phyloP scores from a whole-genome alignment of 495 filamentous ascomycete species.

The Podospora tetraspora region DNA sequence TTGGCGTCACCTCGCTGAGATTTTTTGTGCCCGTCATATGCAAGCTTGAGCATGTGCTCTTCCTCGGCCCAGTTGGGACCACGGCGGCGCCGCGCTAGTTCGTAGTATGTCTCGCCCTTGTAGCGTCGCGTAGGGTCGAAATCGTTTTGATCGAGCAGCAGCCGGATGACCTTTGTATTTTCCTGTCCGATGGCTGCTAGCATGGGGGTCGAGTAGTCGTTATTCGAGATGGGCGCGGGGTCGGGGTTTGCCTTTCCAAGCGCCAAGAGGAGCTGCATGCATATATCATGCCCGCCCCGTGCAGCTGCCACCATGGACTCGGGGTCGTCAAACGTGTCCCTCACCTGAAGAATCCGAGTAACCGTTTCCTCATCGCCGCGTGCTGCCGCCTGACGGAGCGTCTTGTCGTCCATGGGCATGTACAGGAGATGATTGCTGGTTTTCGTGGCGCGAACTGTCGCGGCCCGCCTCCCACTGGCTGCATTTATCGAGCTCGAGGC shows the following conservation, averaged over 20 bases:
- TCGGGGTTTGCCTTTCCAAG: slow-evolving; percentile 75
- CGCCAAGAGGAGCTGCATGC: slow-evolving; percentile 78
- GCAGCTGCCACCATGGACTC: slow-evolving; percentile 85
- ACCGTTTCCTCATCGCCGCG: slow-evolving; percentile 79
- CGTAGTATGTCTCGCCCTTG: slow-evolving; percentile 71
- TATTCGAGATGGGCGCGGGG: slow-evolving; percentile 54
- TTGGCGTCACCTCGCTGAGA: slow-evolving; percentile 38
- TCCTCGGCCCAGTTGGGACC: slow-evolving; percentile 90
- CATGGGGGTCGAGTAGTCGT: slow-evolving; percentile 79
- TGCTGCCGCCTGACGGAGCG: slow-evolving; percentile 71
- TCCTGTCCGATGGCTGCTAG: slow-evolving; percentile 89
- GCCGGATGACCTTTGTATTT: slow-evolving; percentile 71
- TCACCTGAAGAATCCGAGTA: slow-evolving; percentile 71
- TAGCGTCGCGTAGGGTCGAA: slow-evolving; percentile 73
- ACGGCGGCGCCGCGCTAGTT: slow-evolving; percentile 73
- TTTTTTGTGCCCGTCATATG: slow-evolving; percentile 62
- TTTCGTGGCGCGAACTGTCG: slow-evolving; percentile 47
- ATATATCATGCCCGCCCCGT: slow-evolving; percentile 83
- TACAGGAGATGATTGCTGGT: slow-evolving; percentile 52
- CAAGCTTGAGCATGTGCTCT: slow-evolving; percentile 69
- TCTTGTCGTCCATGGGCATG: slow-evolving; percentile 58
- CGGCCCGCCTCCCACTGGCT: slow-evolving; percentile 35
- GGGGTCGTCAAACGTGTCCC: slow-evolving; percentile 62
- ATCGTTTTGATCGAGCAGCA: slow-evolving; percentile 69
- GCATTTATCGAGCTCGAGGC: slow-evolving; percentile 31